Evolutionary conservation across 2,329 filamentous ascomycete genomes (phyloP), one percentile per base, ranked within the genome.

Genomic region (Beauveria scarabaeidicola): DNA sequence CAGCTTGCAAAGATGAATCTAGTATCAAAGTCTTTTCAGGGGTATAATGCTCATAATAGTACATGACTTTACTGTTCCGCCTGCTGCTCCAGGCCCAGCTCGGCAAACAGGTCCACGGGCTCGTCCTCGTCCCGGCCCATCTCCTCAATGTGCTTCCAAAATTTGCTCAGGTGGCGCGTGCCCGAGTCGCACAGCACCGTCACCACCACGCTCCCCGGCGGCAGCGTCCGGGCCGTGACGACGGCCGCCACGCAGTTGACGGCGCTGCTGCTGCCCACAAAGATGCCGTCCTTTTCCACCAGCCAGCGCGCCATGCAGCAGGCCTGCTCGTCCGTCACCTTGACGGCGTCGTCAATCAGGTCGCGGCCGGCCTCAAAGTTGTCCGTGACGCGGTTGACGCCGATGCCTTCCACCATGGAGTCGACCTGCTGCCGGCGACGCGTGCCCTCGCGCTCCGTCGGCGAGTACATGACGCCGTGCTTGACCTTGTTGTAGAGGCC

Each of bases 251-350:
- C 88, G 80, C 92, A 96, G 72, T 99, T 99, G 56, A 99, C 93
- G n/a, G 92, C 89, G 72, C 89, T 96, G 71, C 91, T 96, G 71
- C 92, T 96, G 9, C 94, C 95, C 44, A 92, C 81, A 68, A 99
- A 99, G 57, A 99, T 86, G 8, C 94, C 94, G 72, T 99, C 94
- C 64, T 92, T 88, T 75, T 97, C 92, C 9, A 97, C 93, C 44
- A 99, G 76, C 91, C 91, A 97, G 63, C 90, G 81, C n/a, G 93
- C 94, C 94, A 99, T 99, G 58, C 81, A 82, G 70, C 90, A 85
- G 13, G 94, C 94, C 77, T 99, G 92, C 53, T 85, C 83, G 72
- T 99, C 95, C 3, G 85, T 90, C 15, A 99, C 91, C 61, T 87
- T 84, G 41, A 97, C 85, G 3, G 94, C 93, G 74, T 97, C 91